Base-by-base conservation (phyloP, 371 early-diverging fungal genomes). In the Saksenaea oblongispora region DNA sequence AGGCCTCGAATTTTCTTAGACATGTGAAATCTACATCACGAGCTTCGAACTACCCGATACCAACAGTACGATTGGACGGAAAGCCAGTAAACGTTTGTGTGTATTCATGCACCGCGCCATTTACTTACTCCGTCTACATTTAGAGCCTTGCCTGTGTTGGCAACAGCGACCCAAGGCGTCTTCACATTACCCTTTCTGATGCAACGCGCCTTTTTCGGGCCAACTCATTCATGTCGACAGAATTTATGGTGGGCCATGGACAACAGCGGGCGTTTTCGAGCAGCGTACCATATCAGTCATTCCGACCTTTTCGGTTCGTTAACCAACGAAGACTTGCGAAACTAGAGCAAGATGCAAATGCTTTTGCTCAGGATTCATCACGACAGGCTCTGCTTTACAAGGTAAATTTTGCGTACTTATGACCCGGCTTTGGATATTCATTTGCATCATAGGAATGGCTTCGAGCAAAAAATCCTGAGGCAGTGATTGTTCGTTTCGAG, bases 361-460 rank as follows among this genome's bases (percentile, higher is more conserved):
- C 83, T 11, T 79, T 81, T 57, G 80, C 89, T 9, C 78, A 80
- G 35, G 87, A 92, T 71, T 67, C 88, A 14, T 56, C 66, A 14
- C 84, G 82, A 37, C 94, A 94, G 67, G 84, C 91, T 13, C 81
- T 80, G 37, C 77, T 91, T 34, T 91, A 90, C 80, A 86, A 85
- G 83, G 91, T 89, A 75, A 57, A 3, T 13, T 61, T 18, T 15
- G 15, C 15, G 37, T 51, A 17, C 37, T 14, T 34, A 44, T 14
- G 7, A 56, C 13, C 42, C 28, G 42, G 56, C 26, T 42, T 26
- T 36, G 28, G n/a, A n/a, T n/a, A n/a, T 47, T 7, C 22, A 14
- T 55, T 27, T 42, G 0, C 35, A 41, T 54, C 31, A 10, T 70
- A 90, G 91, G 91, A 90, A 72, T 81, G 90, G 65, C 58, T 88